Evolutionary conservation across 2,329 filamentous ascomycete species (phyloP).

Genomic region (Arthrobotrys iridis): DNA sequence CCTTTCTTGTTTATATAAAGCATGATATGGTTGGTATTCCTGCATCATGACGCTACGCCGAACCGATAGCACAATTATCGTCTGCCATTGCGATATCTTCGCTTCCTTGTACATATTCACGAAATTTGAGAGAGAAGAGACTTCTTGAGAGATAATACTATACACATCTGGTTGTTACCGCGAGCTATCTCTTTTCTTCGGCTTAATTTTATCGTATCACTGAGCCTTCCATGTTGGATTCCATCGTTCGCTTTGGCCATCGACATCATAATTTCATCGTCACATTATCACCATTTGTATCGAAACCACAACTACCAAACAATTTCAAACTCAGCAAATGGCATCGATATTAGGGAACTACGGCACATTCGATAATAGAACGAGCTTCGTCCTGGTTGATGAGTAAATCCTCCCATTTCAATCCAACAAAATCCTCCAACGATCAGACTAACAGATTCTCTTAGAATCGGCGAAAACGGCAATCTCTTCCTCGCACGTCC

Average conservation of each 20-base stretch:
- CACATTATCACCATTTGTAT: not conserved
- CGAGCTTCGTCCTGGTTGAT: conserved; percentile 55
- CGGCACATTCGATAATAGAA: conserved; percentile 48
- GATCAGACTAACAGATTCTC: not conserved
- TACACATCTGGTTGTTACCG: not conserved
- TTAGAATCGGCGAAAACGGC: conserved; percentile 24
- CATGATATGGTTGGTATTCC: conserved; percentile 10
- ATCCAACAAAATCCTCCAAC: not conserved
- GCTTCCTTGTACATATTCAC: conserved; percentile 24
- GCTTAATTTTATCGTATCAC: not conserved
- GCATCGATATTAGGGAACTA: conserved; percentile 40
- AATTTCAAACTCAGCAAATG: conserved; percentile 19
- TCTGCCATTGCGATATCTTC: conserved; percentile 43
- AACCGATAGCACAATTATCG: conserved; percentile 37
- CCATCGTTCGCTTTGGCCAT: not conserved
- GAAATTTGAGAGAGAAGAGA: conserved; percentile 1
- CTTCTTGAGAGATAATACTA: conserved; percentile 1
- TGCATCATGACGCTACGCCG: conserved; percentile 41
- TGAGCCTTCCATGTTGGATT: not conserved
- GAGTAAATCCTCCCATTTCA: conserved; percentile 48
- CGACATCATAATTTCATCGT: not conserved
- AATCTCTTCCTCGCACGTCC: conserved; percentile 65
- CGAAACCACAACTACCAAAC: not conserved
- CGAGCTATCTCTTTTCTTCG: not conserved
- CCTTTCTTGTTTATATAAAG: conserved; percentile 11